Conservation (phyloP, 208 protist genomes). For the Wallacemonas sp. region DNA sequence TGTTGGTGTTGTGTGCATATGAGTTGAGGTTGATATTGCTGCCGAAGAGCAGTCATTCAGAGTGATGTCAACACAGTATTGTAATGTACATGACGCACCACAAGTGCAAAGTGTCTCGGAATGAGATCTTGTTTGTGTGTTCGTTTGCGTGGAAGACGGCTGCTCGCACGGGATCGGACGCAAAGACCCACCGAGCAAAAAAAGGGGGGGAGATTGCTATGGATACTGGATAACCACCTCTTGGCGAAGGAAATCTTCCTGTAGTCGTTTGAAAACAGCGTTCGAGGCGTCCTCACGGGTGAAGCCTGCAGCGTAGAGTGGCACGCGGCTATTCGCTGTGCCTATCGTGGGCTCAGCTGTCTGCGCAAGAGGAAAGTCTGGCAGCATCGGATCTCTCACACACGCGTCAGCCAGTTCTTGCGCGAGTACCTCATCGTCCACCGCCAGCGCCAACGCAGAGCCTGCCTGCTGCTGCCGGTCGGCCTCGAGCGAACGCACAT, state of each 20-base stretch:
- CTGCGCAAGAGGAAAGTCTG: background rate
- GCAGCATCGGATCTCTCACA: background rate
- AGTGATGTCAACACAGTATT: too few relatives aligned
- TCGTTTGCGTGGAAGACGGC: too few relatives aligned
- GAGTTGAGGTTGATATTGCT: too few relatives aligned
- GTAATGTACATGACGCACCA: background rate
- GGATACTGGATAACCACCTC: constrained; percentile 12
- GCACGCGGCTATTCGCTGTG: background rate
- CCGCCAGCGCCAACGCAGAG: background rate
- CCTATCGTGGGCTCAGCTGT: background rate
- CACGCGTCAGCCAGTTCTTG: constrained; percentile 1
- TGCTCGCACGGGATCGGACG: too few relatives aligned
- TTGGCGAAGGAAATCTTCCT: constrained; percentile 17
- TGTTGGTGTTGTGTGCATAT: too few relatives aligned
- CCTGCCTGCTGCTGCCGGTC: background rate
- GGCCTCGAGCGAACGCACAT: background rate
- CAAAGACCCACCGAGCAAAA: constrained; percentile 19
- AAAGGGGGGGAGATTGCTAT: background rate
- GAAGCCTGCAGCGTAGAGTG: constrained; percentile 7
- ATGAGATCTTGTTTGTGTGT: too few relatives aligned
- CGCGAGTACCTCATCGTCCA: background rate
- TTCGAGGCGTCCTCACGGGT: background rate
- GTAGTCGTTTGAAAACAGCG: background rate
- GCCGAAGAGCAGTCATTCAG: too few relatives aligned
- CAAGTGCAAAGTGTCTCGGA: too few relatives aligned